Conservation (phyloP, 2,329 filamentous ascomycete species). For the Epichloe hybrida region DNA sequence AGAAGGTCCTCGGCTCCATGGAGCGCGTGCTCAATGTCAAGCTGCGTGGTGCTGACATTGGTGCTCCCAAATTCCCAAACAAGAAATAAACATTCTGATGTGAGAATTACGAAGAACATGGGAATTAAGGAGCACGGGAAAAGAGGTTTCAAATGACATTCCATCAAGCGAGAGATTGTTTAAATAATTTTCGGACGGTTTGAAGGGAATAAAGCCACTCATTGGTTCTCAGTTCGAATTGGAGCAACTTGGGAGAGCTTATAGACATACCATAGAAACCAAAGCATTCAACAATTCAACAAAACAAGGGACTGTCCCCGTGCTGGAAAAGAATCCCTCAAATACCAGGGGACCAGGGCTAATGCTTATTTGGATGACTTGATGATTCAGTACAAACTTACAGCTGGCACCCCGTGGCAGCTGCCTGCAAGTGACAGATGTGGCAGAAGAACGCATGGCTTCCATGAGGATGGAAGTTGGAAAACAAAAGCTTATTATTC, state of each 20-base stretch:
- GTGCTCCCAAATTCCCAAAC: slow-evolving; percentile 69
- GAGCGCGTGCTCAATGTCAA: slow-evolving; percentile 81
- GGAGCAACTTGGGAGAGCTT: neutral
- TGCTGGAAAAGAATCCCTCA: neutral
- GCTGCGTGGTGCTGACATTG: slow-evolving; percentile 74
- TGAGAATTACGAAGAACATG: neutral
- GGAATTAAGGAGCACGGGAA: neutral
- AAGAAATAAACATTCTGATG: slow-evolving; percentile 31
- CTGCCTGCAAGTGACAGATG: neutral
- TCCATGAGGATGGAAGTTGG: neutral
- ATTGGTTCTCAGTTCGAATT: neutral
- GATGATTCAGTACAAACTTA: neutral
- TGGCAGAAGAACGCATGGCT: neutral
- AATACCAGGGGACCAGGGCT: neutral
- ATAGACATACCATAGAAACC: slow-evolving; percentile 8
- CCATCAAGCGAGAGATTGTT: slow-evolving; percentile 1
- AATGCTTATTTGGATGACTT: neutral
- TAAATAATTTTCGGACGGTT: neutral
- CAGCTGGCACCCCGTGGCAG: neutral
- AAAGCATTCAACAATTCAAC: neutral
- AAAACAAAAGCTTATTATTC: neutral
- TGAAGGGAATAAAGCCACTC: neutral
- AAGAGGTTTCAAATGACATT: neutral
- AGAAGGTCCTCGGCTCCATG: slow-evolving; percentile 66
- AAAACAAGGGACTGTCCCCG: neutral